Conservation (phyloP, 164 flowering plant genomes). For the Litsea cubeba region DNA sequence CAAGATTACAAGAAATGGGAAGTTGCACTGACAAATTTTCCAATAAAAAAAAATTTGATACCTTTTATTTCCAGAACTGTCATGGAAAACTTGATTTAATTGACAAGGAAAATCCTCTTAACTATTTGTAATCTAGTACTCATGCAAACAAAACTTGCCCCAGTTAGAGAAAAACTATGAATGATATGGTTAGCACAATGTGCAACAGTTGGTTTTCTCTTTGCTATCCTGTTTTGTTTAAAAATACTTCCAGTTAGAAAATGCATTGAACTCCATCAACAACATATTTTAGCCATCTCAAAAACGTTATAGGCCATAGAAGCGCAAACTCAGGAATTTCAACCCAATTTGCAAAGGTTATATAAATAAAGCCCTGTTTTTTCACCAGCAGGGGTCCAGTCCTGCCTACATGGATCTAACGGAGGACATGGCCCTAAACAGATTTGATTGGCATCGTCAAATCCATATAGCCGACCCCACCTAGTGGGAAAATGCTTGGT, state of each 20-base stretch:
- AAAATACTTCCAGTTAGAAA: too few species aligned
- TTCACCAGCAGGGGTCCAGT: too few species aligned
- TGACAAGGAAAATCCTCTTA: not conserved
- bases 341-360: too few species aligned
- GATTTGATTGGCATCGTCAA: too few species aligned
- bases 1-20: not conserved
- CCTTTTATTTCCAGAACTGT: not conserved
- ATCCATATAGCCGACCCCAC: too few species aligned
- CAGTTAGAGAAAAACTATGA: not conserved
- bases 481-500: too few species aligned
- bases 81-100: not conserved
- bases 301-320: too few species aligned
- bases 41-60: not conserved
- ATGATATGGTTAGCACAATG: not conserved
- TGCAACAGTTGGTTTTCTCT: not conserved
- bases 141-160: not conserved
- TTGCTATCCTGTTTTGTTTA: not conserved
- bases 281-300: too few species aligned
- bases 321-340: too few species aligned
- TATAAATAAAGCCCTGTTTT: too few species aligned
- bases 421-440: too few species aligned
- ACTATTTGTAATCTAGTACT: not conserved
- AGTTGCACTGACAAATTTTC: not conserved
- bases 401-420: too few species aligned
- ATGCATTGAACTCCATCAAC: not conserved